Conservation (phyloP, 345 rosid genomes). For the Cochlearia excelsa region DNA sequence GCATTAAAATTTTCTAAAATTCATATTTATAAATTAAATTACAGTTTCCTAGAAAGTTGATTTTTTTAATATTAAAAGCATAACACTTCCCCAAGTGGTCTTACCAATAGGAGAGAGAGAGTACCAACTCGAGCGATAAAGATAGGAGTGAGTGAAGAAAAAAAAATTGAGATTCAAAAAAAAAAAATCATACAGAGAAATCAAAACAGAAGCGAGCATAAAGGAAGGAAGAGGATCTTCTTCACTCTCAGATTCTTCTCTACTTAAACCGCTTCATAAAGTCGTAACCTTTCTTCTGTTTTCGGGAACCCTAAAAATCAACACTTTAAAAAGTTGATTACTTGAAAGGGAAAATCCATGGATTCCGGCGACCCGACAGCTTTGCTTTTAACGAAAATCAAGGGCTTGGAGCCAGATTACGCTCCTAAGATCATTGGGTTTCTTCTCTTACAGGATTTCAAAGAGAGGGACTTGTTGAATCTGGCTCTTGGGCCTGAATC, state of each 20-base stretch:
- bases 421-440: slow-evolving; percentile 85
- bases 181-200: neutral
- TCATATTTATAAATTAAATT: neutral
- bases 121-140: slow-evolving; percentile 39
- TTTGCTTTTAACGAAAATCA: slow-evolving; percentile 59
- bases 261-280: neutral
- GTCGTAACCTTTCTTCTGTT: neutral
- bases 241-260: slow-evolving; percentile 33
- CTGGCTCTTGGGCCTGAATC: slow-evolving; percentile 64
- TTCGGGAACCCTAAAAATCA: slow-evolving; percentile 13
- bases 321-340: slow-evolving; percentile 4
- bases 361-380: slow-evolving; percentile 71
- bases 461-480: slow-evolving; percentile 60
- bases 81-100: slow-evolving; percentile 39
- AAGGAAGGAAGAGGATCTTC: slow-evolving; percentile 26
- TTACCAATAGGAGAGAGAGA: slow-evolving; percentile 32
- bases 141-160: slow-evolving; percentile 37
- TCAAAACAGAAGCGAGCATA: slow-evolving; percentile 26
- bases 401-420: slow-evolving; percentile 69
- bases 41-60: slow-evolving; percentile 38
- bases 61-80: slow-evolving; percentile 23
- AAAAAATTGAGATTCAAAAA: slow-evolving; percentile 27
- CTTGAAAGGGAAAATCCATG: slow-evolving; percentile 40
- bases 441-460: slow-evolving; percentile 64
- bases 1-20: neutral